Conservation (phyloP, 257 asterid species). For the Nicotiana obtusifolia region DNA sequence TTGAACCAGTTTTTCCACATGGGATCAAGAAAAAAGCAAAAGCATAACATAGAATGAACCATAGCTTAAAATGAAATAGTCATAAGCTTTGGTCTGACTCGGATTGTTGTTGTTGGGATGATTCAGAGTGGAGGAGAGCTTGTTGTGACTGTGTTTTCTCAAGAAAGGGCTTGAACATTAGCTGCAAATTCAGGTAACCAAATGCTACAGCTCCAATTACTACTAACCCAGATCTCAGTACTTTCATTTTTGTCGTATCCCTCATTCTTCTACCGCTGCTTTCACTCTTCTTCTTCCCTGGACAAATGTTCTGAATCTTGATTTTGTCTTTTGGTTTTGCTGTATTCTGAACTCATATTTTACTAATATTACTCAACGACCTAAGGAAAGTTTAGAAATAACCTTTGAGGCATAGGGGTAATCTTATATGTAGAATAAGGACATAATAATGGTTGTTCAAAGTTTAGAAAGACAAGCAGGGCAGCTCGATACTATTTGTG, state of each 20-base stretch:
- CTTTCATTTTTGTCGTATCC: constrained; percentile 60
- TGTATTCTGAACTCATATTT: not conserved
- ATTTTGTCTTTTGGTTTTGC: not conserved
- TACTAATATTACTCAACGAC: not conserved
- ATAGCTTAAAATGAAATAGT: not conserved
- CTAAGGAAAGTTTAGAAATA: not conserved
- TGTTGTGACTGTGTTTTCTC: constrained; percentile 61
- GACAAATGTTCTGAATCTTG: not conserved
- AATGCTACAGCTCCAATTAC: constrained; percentile 71
- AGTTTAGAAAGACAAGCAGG: no score
- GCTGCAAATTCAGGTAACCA: constrained; percentile 68
- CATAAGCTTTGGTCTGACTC: not conserved
- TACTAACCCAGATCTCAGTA: constrained; percentile 66
- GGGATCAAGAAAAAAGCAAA: not conserved
- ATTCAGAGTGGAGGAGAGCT: constrained; percentile 28
- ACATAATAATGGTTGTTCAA: no score
- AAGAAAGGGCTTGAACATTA: constrained; percentile 78
- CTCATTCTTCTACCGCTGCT: constrained; percentile 21
- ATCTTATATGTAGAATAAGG: no score
- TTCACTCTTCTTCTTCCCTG: not conserved
- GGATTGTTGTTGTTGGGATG: constrained; percentile 19
- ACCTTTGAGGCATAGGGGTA: not conserved
- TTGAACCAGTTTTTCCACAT: not conserved
- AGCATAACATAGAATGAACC: not conserved
- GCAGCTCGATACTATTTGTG: no score